These are phyloP conservation scores for Senna siamea DNA, from an alignment of 306 rosid genomes.

Conservation along the genomic window DNA sequence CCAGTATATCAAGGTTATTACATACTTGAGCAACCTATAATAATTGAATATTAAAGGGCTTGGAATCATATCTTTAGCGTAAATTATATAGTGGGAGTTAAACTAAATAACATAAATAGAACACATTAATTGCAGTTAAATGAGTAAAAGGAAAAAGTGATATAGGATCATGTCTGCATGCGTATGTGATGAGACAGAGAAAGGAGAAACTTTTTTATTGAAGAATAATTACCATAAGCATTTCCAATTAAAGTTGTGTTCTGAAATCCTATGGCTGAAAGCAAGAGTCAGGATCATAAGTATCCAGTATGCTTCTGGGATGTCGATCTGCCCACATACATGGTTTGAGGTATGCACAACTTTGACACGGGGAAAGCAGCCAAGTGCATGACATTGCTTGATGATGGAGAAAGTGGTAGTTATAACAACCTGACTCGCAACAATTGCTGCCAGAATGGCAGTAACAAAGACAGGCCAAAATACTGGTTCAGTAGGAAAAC, in stretches of 20 bases:
- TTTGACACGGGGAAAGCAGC: constrained; percentile 89
- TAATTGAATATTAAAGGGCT: neutral
- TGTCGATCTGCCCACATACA: constrained; percentile 74
- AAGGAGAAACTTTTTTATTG: neutral
- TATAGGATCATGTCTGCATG: neutral
- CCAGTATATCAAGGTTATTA: neutral
- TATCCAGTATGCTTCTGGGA: constrained; percentile 87
- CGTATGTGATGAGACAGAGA: neutral
- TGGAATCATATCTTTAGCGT: neutral
- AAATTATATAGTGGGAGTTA: neutral
- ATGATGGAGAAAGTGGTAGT: constrained; percentile 82
- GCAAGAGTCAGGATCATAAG: constrained; percentile 83
- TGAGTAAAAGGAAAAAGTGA: neutral
- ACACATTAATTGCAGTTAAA: constrained; percentile 5
- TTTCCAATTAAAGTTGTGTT: constrained; percentile 76
- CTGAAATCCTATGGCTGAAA: constrained; percentile 71
- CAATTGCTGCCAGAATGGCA: constrained; percentile 83
- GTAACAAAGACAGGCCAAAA: constrained; percentile 84
- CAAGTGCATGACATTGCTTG: constrained; percentile 86
- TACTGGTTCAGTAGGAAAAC: constrained; percentile 54
- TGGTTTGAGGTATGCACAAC: constrained; percentile 84
- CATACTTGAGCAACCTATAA: constrained; percentile 18
- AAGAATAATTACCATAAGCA: constrained; percentile 67
- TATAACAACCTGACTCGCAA: constrained; percentile 88
- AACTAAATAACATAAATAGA: neutral